Base-by-base conservation (phyloP, 148 eudicot species). In the Persicaria maculosa region DNA sequence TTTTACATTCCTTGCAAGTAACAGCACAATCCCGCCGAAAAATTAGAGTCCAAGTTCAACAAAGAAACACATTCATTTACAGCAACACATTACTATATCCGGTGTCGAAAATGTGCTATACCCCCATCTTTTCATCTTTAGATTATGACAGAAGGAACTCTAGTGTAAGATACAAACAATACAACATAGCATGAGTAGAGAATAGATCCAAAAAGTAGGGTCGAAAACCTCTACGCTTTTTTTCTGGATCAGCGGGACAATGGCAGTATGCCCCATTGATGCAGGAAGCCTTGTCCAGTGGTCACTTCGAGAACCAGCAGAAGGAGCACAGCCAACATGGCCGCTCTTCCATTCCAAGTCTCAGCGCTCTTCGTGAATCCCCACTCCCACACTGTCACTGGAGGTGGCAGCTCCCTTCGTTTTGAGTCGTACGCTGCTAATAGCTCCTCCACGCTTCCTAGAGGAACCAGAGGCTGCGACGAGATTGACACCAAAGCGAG, bases 361-460 rank as follows among this genome's bases (percentile, higher is more conserved):
- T 95, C 99, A 19, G 99, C 99, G 79, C 99, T 95, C 79, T 89
- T 90, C 3, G 97, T 95, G 88, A 88, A 95, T 44, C 99, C 99
- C 96, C 99, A 95, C 76, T 95, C 96, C 97, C 99, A 95, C 57
- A 95, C 72, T 10, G 88, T 87, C 64, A 92, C 96, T 5, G 90
- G 97, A 2, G 97, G 85, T 0, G 99, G 99, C 57, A 95, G 85
- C 82, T 89, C 97, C 79, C 96, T 81, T 4, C 97, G 91, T 46
- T 95, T 93, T 22, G 99, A 90, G 74, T 95, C 97, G 44, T 95
- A 92, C 12, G 91, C 80, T 7, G 99, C 99, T 78, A 95, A 79
- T 70, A 95, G 88, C 86, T 95, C 99, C 82, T 95, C 97, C 50
- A 95, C 91, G 75, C 99, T 95, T 36, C 99, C 99, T 15, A 95